phyloP scores from a whole-genome alignment of 306 rosid genomes.

The Cercis canadensis region DNA sequence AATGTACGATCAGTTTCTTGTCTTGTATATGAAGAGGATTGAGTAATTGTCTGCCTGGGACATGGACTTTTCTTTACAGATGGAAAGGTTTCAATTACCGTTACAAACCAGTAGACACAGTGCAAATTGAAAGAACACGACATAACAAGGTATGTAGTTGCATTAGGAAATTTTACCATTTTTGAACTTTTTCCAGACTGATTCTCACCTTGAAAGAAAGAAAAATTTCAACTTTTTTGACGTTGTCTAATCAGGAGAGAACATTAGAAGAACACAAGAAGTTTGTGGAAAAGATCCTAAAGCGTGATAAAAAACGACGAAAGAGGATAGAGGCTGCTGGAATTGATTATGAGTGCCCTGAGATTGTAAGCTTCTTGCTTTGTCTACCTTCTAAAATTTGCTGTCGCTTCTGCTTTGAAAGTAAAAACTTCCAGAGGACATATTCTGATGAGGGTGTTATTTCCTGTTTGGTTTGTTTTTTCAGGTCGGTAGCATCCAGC shows the following conservation, averaged over 20 bases:
- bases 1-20: neutral
- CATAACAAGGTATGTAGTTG: slow-evolving; percentile 51
- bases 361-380: slow-evolving; percentile 62
- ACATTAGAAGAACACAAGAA: slow-evolving; percentile 71
- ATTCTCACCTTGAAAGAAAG: neutral
- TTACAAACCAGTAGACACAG: slow-evolving; percentile 49
- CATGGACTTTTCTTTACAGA: slow-evolving; percentile 31
- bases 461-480: slow-evolving; percentile 17
- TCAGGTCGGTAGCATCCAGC: slow-evolving; percentile 68
- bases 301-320: slow-evolving; percentile 58
- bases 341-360: slow-evolving; percentile 85
- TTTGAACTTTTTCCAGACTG: neutral
- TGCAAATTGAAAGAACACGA: slow-evolving; percentile 48
- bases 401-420: slow-evolving; percentile 3
- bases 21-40: neutral
- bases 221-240: neutral
- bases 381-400: neutral
- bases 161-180: neutral
- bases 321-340: slow-evolving; percentile 84
- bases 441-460: slow-evolving; percentile 2
- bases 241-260: slow-evolving; percentile 64
- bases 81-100: slow-evolving; percentile 58
- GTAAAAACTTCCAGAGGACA: neutral
- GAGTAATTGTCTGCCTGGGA: neutral
- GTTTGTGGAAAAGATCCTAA: slow-evolving; percentile 65